Conservation (phyloP, 2,329 filamentous ascomycete genomes). For the Septoria petroselini region DNA sequence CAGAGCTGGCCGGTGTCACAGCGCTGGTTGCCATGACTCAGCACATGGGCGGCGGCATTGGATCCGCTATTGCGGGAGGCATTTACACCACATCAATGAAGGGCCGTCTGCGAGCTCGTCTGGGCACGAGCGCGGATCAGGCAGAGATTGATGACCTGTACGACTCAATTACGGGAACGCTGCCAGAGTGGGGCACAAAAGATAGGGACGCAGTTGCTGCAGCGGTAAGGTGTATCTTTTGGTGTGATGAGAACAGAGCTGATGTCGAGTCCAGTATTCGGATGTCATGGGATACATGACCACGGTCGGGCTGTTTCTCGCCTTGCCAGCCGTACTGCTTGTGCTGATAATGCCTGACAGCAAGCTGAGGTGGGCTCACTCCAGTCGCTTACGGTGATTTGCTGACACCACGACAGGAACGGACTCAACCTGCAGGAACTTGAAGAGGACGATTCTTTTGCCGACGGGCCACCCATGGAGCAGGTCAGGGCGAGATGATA, state of each 20-base stretch:
- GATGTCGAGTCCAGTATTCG: constrained; percentile 20
- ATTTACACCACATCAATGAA: constrained; percentile 52
- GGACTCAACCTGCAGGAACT: constrained; percentile 12
- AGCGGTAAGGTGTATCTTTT: constrained; percentile 14
- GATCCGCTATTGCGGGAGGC: constrained; percentile 45
- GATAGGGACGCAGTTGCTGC: constrained; percentile 45
- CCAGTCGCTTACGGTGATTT: background rate
- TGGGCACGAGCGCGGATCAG: constrained; percentile 38
- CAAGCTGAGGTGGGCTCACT: constrained; percentile 10
- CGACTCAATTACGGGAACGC: constrained; percentile 46
- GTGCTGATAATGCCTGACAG: constrained; percentile 23
- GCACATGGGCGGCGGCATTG: constrained; percentile 43
- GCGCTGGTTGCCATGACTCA: constrained; percentile 42
- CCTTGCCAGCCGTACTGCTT: constrained; percentile 15
- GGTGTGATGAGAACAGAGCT: constrained; percentile 29
- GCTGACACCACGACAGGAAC: constrained; percentile 5
- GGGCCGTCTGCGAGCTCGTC: constrained; percentile 37
- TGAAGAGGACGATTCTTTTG: background rate
- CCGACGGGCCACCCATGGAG: background rate
- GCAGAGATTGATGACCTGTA: constrained; percentile 41
- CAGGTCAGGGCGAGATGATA: too few relatives aligned
- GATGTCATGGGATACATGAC: constrained; percentile 28
- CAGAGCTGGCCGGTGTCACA: constrained; percentile 50
- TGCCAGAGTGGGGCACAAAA: constrained; percentile 44
- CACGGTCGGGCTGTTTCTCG: constrained; percentile 16